Evolutionary conservation across 1,284 basidiomycete species (phyloP).

Genomic region (Quambalaria eucalypti): DNA sequence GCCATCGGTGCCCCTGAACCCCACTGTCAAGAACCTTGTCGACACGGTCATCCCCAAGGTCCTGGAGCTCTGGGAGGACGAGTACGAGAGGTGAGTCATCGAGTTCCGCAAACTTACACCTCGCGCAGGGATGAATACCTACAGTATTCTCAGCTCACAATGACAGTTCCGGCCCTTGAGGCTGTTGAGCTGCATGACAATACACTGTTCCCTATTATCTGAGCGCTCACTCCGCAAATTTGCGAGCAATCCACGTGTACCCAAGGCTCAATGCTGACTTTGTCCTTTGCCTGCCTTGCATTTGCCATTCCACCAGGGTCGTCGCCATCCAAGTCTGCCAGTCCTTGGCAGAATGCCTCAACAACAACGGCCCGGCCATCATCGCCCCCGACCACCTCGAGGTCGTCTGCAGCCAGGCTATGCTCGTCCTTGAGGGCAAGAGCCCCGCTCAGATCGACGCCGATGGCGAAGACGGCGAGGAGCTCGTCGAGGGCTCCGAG

Average conservation of each 20-base stretch:
- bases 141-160: constrained; percentile 74
- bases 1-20: constrained; percentile 58
- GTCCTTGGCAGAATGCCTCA: constrained; percentile 79
- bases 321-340: constrained; percentile 79
- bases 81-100: constrained; percentile 87
- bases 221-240: constrained; percentile 11
- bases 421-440: constrained; percentile 60
- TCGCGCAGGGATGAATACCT: constrained; percentile 55
- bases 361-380: constrained; percentile 78
- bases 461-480: constrained; percentile 71
- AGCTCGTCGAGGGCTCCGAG: constrained; percentile 66
- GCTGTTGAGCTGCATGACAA: constrained; percentile 27
- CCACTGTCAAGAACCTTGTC: constrained; percentile 72
- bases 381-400: constrained; percentile 53
- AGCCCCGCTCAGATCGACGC: constrained; percentile 79
- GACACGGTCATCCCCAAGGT: constrained; percentile 66
- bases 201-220: constrained; percentile 22
- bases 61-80: constrained; percentile 80
- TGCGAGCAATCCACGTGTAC: not conserved
- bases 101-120: not conserved
- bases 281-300: not conserved
- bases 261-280: not conserved
- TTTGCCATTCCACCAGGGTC: constrained; percentile 54
- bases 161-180: constrained; percentile 52
- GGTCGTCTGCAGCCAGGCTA: constrained; percentile 48